Percentiles rank a stretch among this genome's conserved stretches.
These are phyloP conservation scores for Nemania sp. DNA, from an alignment of 2,329 filamentous ascomycete species.

Conservation along the genomic window DNA sequence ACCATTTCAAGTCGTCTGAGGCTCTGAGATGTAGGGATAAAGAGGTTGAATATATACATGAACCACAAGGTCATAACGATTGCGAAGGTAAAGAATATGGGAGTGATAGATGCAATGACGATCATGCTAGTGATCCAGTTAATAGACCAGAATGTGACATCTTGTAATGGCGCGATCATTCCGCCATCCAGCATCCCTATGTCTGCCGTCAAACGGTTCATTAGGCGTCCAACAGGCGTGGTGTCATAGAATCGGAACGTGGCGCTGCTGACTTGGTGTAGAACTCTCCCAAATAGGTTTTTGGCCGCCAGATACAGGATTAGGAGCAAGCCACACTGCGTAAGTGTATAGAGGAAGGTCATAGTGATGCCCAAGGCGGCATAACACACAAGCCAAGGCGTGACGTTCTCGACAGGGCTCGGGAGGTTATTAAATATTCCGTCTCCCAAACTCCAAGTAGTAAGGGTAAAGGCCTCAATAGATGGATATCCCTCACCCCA, in stretches of 20 bases:
- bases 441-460: constrained; percentile 30
- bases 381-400: constrained; percentile 80
- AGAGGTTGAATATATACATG: constrained; percentile 78
- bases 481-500: constrained; percentile 83
- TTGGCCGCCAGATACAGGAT: constrained; percentile 85
- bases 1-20: constrained; percentile 89
- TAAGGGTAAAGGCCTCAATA: constrained; percentile 30
- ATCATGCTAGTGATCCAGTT: constrained; percentile 78
- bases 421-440: constrained; percentile 67
- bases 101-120: constrained; percentile 84
- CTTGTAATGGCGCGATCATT: constrained; percentile 79
- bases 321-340: constrained; percentile 76
- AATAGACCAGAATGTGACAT: constrained; percentile 76
- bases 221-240: constrained; percentile 87
- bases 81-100: constrained; percentile 80
- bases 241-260: constrained; percentile 93
- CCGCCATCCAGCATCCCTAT: constrained; percentile 90
- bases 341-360: constrained; percentile 69
- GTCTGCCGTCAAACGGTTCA: constrained; percentile 92
- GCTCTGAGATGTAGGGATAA: constrained; percentile 85
- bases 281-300: constrained; percentile 77
- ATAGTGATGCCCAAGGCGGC: constrained; percentile 72
- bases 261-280: constrained; percentile 79
- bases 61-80: constrained; percentile 75
- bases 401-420: constrained; percentile 73